Conservation (phyloP, 306 rosid genomes). For the Acacia crassicarpa region DNA sequence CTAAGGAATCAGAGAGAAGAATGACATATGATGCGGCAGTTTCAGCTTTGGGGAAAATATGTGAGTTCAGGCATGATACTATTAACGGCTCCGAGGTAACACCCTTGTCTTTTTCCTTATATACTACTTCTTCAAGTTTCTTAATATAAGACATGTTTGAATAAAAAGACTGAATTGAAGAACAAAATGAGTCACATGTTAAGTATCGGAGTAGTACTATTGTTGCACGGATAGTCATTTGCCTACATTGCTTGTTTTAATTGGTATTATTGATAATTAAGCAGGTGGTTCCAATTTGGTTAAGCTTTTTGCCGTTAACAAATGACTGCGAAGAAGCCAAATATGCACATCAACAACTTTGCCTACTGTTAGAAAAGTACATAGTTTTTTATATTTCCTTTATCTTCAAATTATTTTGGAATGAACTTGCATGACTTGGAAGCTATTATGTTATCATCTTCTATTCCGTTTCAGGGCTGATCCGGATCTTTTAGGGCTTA, state of each 20-base stretch:
- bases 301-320: conserved; percentile 30
- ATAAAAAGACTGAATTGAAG: too few relatives aligned
- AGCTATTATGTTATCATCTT: not conserved
- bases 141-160: too few relatives aligned
- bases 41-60: conserved; percentile 38
- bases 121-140: too few relatives aligned
- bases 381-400: not conserved
- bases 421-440: not conserved
- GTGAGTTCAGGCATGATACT: conserved; percentile 17
- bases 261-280: not conserved
- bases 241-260: not conserved
- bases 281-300: conserved; percentile 34
- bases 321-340: conserved; percentile 7
- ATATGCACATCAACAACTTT: conserved; percentile 23
- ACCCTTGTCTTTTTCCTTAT: not conserved
- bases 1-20: not conserved
- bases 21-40: conserved; percentile 25
- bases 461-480: conserved; percentile 19
- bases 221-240: too few relatives aligned
- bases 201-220: too few relatives aligned
- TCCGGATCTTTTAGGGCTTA: conserved; percentile 29
- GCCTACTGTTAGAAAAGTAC: conserved; percentile 21
- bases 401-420: conserved; percentile 17
- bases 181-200: too few relatives aligned
- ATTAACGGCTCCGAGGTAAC: conserved; percentile 20